Evolutionary conservation across 768 basidiomycete genomes (phyloP).

Genomic region (Lactarius sp.): DNA sequence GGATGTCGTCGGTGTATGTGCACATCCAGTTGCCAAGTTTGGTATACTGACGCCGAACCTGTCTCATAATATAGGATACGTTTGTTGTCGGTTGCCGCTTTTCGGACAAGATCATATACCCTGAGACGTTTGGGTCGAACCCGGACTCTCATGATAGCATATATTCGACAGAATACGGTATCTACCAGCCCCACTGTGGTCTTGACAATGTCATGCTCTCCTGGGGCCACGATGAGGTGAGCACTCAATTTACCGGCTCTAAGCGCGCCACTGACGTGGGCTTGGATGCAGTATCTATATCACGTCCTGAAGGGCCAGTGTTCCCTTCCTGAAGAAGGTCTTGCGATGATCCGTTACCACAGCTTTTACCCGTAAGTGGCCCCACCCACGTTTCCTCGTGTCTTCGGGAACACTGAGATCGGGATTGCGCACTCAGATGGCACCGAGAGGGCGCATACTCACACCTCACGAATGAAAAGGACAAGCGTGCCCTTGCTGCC

Average conservation of each 20-base stretch:
- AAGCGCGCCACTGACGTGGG: not conserved
- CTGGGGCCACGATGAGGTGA: constrained; percentile 89
- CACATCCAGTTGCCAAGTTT: not conserved
- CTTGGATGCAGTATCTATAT: constrained; percentile 62
- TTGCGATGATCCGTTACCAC: constrained; percentile 93
- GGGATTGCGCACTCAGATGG: constrained; percentile 47
- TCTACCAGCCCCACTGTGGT: constrained; percentile 75
- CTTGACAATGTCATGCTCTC: constrained; percentile 84
- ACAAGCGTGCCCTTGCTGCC: constrained; percentile 58
- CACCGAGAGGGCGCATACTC: constrained; percentile 83
- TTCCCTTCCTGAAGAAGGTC: constrained; percentile 69
- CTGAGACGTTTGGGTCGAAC: constrained; percentile 69
- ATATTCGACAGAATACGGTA: constrained; percentile 67
- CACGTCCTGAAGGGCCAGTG: constrained; percentile 80
- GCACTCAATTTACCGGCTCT: constrained; percentile 24
- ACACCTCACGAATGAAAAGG: constrained; percentile 73
- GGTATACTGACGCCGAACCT: constrained; percentile 11
- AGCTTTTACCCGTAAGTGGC: constrained; percentile 77
- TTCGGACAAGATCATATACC: constrained; percentile 79
- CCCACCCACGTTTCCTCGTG: not conserved
- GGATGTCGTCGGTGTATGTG: constrained; percentile 84
- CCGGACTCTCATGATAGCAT: constrained; percentile 61
- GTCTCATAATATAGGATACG: constrained; percentile 44
- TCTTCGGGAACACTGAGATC: not conserved
- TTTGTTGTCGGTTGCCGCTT: constrained; percentile 84